phyloP scores from a whole-genome alignment of 2,329 filamentous ascomycete genomes.

The Coniochaeta sp. region DNA sequence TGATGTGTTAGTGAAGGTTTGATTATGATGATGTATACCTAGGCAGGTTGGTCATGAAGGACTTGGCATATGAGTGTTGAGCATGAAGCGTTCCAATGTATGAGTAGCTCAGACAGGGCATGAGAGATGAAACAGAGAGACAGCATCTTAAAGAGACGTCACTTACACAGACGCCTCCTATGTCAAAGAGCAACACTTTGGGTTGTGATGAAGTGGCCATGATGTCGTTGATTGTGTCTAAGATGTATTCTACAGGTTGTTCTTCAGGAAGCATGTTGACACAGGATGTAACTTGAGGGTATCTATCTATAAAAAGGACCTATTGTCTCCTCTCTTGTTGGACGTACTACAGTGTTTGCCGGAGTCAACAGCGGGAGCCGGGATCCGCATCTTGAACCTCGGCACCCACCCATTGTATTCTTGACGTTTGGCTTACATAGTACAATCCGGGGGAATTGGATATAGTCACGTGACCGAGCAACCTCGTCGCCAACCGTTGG shows the following conservation, averaged over 20 bases:
- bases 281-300: neutral
- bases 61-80: too few relatives aligned
- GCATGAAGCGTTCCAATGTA: neutral
- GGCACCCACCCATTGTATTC: neutral
- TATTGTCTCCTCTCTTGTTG: neutral
- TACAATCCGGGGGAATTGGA: neutral
- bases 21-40: neutral
- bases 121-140: neutral
- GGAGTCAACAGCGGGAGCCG: neutral
- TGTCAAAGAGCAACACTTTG: slow-evolving; percentile 83
- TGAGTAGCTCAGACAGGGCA: neutral
- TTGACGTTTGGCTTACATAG: neutral
- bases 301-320: neutral
- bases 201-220: slow-evolving; percentile 45
- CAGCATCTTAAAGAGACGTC: neutral
- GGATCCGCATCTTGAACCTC: slow-evolving; percentile 7
- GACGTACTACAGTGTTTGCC: neutral
- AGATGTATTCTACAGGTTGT: slow-evolving; percentile 19
- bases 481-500: slow-evolving; percentile 3
- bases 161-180: slow-evolving; percentile 93
- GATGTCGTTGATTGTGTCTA: slow-evolving; percentile 20
- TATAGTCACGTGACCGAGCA: neutral
- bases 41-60: too few relatives aligned
- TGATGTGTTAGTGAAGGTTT: slow-evolving; percentile 8
- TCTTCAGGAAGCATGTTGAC: slow-evolving; percentile 12